Percentiles rank a stretch among this genome's conserved stretches.
Evolutionary conservation across 1,139 yeast genomes (phyloP).

Genomic region (Arxiozyma bovina): DNA sequence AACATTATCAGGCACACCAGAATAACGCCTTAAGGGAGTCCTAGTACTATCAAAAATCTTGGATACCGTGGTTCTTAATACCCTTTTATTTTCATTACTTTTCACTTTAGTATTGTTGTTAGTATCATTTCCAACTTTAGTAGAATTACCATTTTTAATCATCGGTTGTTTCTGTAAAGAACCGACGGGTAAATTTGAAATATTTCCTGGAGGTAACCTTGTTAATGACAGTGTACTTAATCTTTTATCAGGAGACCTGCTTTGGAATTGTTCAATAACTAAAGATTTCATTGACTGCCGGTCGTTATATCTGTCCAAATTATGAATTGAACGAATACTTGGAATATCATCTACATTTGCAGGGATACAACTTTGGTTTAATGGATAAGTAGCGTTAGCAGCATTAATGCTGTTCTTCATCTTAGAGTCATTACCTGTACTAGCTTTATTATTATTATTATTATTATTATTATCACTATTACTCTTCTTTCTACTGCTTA

Average conservation of each 20-base stretch:
- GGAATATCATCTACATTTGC: constrained; percentile 15
- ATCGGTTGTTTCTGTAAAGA: neutral
- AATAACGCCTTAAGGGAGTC: constrained; percentile 60
- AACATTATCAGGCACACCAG: constrained; percentile 61
- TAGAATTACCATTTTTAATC: neutral
- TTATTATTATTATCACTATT: neutral
- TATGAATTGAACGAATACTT: constrained; percentile 17
- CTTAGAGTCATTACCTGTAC: neutral
- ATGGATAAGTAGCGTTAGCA: neutral
- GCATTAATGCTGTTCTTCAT: neutral
- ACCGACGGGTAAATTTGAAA: neutral
- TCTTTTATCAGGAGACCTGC: constrained; percentile 25
- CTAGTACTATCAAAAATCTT: constrained; percentile 64
- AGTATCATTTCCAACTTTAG: constrained; percentile 10
- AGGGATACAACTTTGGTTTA: neutral
- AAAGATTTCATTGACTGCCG: constrained; percentile 22
- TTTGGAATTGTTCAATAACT: constrained; percentile 13
- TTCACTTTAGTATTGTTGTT: constrained; percentile 13
- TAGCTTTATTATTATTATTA: neutral
- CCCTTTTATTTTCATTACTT: constrained; percentile 23
- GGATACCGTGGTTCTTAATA: constrained; percentile 59
- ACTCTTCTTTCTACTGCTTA: neutral
- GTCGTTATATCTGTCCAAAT: constrained; percentile 14
- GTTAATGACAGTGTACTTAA: constrained; percentile 17
- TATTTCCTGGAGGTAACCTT: constrained; percentile 3